Percentiles rank a stretch among this genome's conserved stretches.
Conservation (phyloP, 1,139 yeast species). For the Entelexis paramagnoliae region DNA sequence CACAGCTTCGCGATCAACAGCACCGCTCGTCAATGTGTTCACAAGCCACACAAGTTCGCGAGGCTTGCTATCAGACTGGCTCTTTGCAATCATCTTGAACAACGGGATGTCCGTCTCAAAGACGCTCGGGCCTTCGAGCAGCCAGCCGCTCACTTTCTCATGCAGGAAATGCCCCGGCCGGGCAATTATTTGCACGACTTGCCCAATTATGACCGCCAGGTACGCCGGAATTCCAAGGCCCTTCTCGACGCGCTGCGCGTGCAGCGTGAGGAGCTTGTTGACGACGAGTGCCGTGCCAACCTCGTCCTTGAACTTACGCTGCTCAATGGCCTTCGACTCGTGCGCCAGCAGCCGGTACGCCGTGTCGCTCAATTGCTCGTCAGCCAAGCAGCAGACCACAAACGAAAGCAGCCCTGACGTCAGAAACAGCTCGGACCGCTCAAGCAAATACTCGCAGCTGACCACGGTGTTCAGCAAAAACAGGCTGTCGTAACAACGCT, state of each 20-base stretch:
- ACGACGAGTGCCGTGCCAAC: conserved; percentile 48
- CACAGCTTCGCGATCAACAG: conserved; percentile 43
- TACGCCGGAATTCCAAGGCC: conserved; percentile 31
- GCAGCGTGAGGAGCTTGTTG: conserved; percentile 48
- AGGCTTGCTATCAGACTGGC: conserved; percentile 44
- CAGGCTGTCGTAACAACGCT: conserved; percentile 26
- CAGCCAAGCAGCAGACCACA: conserved; percentile 12
- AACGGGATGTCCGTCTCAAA: conserved; percentile 56
- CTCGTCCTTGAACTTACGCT: conserved; percentile 44
- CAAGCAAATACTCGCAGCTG: conserved; percentile 27
- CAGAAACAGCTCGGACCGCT: conserved; percentile 14
- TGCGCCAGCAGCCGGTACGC: conserved; percentile 11
- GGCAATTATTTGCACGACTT: conserved; percentile 45
- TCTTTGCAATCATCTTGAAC: conserved; percentile 39
- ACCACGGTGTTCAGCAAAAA: conserved; percentile 29
- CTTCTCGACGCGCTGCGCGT: conserved; percentile 23
- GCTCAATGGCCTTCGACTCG: conserved; percentile 5
- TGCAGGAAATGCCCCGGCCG: conserved; percentile 66
- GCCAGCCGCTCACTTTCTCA: conserved; percentile 45
- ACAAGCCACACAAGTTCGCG: conserved; percentile 62
- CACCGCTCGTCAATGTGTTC: conserved; percentile 39
- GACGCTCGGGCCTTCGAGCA: conserved; percentile 43
- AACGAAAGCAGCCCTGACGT: conserved; percentile 20
- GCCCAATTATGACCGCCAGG: conserved; percentile 43
- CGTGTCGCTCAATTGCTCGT: conserved; percentile 1